A percentile compares a stretch with the other conserved stretches of the same genome.
phyloP scores from a whole-genome alignment of 1,284 basidiomycete species.

The Ganoderma lucidum region DNA sequence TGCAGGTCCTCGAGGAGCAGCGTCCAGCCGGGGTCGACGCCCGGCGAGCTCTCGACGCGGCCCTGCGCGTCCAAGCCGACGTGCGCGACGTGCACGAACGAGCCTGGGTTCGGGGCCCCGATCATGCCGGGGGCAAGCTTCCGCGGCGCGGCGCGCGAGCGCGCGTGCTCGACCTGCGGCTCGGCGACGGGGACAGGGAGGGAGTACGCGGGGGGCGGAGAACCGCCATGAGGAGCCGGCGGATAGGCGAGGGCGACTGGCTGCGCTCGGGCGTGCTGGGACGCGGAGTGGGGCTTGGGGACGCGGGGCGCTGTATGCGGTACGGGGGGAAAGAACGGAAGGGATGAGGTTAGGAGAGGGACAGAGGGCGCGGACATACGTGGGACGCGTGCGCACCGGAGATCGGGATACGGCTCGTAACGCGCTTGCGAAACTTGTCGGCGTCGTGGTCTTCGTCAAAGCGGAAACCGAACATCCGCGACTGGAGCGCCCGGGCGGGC shows the following conservation, averaged over 20 bases:
- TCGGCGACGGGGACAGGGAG: slow-evolving; percentile 8
- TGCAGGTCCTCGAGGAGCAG: slow-evolving; percentile 70
- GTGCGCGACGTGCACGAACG: slow-evolving; percentile 90
- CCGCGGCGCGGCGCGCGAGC: slow-evolving; percentile 1
- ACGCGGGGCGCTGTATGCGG: neutral
- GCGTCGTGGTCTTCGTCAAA: slow-evolving; percentile 76
- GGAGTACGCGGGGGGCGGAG: slow-evolving; percentile 14
- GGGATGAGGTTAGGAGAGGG: slow-evolving; percentile 11
- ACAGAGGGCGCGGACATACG: neutral
- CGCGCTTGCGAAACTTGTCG: slow-evolving; percentile 57
- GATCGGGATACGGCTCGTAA: slow-evolving; percentile 41
- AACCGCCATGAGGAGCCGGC: slow-evolving; percentile 20
- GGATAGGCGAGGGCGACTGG: slow-evolving; percentile 16
- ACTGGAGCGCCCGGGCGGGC: slow-evolving; percentile 50
- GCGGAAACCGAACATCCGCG: slow-evolving; percentile 81
- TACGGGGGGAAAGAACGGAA: neutral
- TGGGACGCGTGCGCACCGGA: slow-evolving; percentile 25
- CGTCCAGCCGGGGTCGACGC: slow-evolving; percentile 83
- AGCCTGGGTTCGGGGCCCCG: slow-evolving; percentile 73
- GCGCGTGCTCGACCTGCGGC: slow-evolving; percentile 3
- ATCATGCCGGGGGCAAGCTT: slow-evolving; percentile 64
- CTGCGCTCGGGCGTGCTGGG: slow-evolving; percentile 9
- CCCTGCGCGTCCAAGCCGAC: slow-evolving; percentile 81
- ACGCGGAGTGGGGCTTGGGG: slow-evolving; percentile 24
- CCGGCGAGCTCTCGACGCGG: slow-evolving; percentile 74